These are phyloP conservation scores for Bruguiera sexangula DNA, from an alignment of 345 rosid genomes.

Conservation along the genomic window DNA sequence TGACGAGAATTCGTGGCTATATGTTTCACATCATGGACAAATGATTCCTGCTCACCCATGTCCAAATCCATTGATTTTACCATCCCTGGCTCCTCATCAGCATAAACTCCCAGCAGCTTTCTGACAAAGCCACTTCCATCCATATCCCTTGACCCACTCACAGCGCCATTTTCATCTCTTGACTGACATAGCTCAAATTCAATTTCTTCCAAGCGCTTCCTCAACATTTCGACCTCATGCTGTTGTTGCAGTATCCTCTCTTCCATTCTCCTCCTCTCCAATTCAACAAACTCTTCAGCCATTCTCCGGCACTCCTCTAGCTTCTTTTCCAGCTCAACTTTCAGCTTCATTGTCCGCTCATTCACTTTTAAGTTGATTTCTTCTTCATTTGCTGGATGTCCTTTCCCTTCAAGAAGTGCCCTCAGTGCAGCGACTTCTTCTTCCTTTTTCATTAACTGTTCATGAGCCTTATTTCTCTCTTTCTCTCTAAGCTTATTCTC, in stretches of 20 bases:
- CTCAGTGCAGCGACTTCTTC: conserved; percentile 69
- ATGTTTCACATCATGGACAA: conserved; percentile 39
- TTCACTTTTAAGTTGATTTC: conserved; percentile 72
- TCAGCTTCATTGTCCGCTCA: conserved; percentile 50
- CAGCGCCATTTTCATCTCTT: conserved; percentile 30
- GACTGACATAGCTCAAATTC: conserved; percentile 52
- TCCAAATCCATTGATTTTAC: conserved; percentile 96
- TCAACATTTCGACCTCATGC: conserved; percentile 76
- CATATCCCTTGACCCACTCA: conserved; percentile 25
- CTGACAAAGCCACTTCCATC: conserved; percentile 67
- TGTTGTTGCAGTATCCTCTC: conserved; percentile 81
- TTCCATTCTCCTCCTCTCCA: conserved; percentile 92
- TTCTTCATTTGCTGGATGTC: conserved; percentile 52
- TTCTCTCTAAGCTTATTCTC: conserved; percentile 79
- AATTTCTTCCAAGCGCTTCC: conserved; percentile 67
- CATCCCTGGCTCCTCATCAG: conserved; percentile 83
- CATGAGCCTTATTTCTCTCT: conserved; percentile 68
- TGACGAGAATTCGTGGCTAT: conserved; percentile 20
- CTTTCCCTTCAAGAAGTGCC: conserved; percentile 50
- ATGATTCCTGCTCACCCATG: conserved; percentile 70
- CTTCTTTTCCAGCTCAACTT: conserved; percentile 61
- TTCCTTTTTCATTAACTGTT: conserved; percentile 71
- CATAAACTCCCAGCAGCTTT: conserved; percentile 52
- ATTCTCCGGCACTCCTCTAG: conserved; percentile 74
- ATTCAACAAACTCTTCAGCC: conserved; percentile 75